A percentile compares a stretch with the other conserved stretches of the same genome.
phyloP scores from a whole-genome alignment of 768 basidiomycete species.

The Steccherinum ochraceum region DNA sequence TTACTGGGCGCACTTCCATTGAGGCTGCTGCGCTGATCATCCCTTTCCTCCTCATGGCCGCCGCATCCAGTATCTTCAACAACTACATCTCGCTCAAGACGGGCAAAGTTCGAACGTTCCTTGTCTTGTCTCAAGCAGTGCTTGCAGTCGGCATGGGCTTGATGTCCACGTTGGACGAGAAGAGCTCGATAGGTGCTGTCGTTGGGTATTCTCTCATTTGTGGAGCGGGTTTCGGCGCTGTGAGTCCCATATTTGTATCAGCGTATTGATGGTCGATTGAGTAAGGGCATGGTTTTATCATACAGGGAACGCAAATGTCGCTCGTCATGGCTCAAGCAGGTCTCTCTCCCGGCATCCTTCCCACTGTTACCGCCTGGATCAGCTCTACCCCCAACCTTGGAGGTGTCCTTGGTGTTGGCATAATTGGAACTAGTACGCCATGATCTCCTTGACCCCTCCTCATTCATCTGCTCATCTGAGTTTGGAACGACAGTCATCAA shows the following conservation, averaged over 20 bases:
- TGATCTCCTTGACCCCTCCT: neutral
- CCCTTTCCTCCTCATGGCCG: slow-evolving; percentile 10
- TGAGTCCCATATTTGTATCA: neutral
- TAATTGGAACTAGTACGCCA: slow-evolving; percentile 9
- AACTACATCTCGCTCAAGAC: slow-evolving; percentile 3
- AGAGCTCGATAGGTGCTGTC: slow-evolving; percentile 8
- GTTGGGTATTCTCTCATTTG: slow-evolving; percentile 11
- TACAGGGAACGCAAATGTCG: slow-evolving; percentile 7
- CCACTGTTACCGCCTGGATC: slow-evolving; percentile 13
- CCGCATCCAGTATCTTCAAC: slow-evolving; percentile 3
- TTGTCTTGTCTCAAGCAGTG: slow-evolving; percentile 6
- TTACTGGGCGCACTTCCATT: slow-evolving; percentile 7
- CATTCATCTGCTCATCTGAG: neutral
- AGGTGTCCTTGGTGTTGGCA: slow-evolving; percentile 12
- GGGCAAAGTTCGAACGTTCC: slow-evolving; percentile 7
- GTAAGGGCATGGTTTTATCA: neutral
- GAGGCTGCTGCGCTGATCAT: slow-evolving; percentile 13
- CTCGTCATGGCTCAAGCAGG: slow-evolving; percentile 12
- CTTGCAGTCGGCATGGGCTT: slow-evolving; percentile 12
- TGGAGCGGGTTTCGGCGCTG: slow-evolving; percentile 11
- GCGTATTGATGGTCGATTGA: neutral
- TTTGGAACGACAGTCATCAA: slow-evolving; percentile 8
- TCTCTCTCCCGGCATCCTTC: slow-evolving; percentile 7
- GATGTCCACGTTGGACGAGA: slow-evolving; percentile 8
- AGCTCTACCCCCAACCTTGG: slow-evolving; percentile 11